Evolutionary conservation across 106 monocot species (phyloP).

Genomic region (Chionographis japonica): DNA sequence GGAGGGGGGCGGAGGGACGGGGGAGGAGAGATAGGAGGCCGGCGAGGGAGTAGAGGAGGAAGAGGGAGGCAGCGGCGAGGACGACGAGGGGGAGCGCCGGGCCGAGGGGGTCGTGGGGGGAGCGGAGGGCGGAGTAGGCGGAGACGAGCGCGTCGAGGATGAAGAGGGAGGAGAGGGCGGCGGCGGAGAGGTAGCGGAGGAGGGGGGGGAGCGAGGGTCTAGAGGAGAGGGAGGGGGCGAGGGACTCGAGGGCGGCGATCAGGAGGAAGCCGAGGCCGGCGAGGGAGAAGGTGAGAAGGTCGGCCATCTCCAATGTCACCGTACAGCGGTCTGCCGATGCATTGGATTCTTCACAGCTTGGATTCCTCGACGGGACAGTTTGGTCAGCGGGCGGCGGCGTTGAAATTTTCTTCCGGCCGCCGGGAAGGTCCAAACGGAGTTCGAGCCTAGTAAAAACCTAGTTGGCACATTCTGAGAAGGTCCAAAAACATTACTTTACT

Average conservation of each 20-base stretch:
- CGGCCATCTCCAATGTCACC: too few species aligned
- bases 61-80: conserved; percentile 23
- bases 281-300: conserved; percentile 10
- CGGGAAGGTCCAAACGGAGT: too few species aligned
- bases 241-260: conserved; percentile 20
- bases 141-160: conserved; percentile 19
- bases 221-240: conserved; percentile 4
- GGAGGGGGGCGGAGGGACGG: conserved; percentile 1
- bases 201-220: not conserved
- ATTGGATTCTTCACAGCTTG: too few species aligned
- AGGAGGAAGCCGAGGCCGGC: conserved; percentile 21
- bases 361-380: too few species aligned
- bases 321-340: too few species aligned
- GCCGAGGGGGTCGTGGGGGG: conserved; percentile 1
- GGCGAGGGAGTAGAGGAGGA: conserved; percentile 18
- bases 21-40: conserved; percentile 1
- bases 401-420: too few species aligned
- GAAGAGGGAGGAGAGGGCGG: conserved; percentile 31
- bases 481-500: too few species aligned
- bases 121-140: conserved; percentile 20
- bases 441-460: too few species aligned
- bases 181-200: conserved; percentile 9
- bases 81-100: conserved; percentile 18
- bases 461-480: too few species aligned
- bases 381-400: too few species aligned